Conservation (phyloP, 768 basidiomycete species). For the Gymnopilus junonius region DNA sequence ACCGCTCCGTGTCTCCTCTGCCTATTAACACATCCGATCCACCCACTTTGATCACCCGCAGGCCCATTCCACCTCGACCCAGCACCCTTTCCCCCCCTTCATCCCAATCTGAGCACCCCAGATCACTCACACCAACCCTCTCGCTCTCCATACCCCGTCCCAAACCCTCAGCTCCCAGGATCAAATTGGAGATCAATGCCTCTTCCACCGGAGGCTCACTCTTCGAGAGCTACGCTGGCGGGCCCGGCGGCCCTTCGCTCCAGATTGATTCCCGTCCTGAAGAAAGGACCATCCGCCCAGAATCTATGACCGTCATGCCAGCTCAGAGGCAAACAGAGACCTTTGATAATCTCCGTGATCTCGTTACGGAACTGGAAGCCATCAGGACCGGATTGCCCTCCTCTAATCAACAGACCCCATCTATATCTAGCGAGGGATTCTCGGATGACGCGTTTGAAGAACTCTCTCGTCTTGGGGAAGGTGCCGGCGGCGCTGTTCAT, state of each 20-base stretch:
- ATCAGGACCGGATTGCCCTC: slow-evolving; percentile 28
- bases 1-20: slow-evolving; percentile 22
- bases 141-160: slow-evolving; percentile 25
- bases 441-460: slow-evolving; percentile 79
- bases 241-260: slow-evolving; percentile 34
- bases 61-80: slow-evolving; percentile 33
- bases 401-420: slow-evolving; percentile 14
- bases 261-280: slow-evolving; percentile 33
- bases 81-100: slow-evolving; percentile 26
- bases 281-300: slow-evolving; percentile 50
- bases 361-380: slow-evolving; percentile 42
- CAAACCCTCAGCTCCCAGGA: slow-evolving; percentile 24
- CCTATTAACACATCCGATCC: slow-evolving; percentile 17
- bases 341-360: slow-evolving; percentile 40
- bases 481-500: slow-evolving; percentile 95
- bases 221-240: slow-evolving; percentile 48
- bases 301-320: slow-evolving; percentile 34
- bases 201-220: slow-evolving; percentile 29
- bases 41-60: slow-evolving; percentile 29
- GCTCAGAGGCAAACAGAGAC: slow-evolving; percentile 35
- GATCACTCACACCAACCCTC: slow-evolving; percentile 30
- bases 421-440: slow-evolving; percentile 46
- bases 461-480: slow-evolving; percentile 83
- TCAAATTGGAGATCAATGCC: slow-evolving; percentile 28
- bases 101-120: slow-evolving; percentile 31